Evolutionary conservation across 495 filamentous ascomycete genomes (phyloP).

Genomic region (Penicillium atrosanguineum): DNA sequence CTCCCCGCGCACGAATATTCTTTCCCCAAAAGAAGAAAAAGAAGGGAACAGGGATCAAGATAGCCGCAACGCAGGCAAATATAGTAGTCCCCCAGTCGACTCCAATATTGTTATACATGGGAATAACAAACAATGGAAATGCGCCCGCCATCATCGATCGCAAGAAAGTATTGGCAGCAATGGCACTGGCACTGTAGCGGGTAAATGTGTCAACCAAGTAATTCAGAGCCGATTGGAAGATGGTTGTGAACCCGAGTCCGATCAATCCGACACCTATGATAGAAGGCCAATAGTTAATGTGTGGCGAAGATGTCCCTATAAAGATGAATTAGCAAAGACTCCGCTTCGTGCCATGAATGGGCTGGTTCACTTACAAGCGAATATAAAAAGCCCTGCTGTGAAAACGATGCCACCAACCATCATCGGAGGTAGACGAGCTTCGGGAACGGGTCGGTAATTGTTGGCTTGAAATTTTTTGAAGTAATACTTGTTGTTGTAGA

Average conservation of each 20-base stretch:
- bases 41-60: conserved; percentile 40
- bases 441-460: conserved; percentile 43
- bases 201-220: conserved; percentile 21
- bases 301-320: conserved; percentile 11
- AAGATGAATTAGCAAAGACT: no score
- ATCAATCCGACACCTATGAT: conserved; percentile 35
- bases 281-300: background rate
- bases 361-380: conserved; percentile 54
- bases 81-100: conserved; percentile 54
- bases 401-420: conserved; percentile 45
- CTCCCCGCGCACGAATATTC: conserved; percentile 29
- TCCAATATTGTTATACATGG: conserved; percentile 55
- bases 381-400: conserved; percentile 49
- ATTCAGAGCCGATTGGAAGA: conserved; percentile 18
- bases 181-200: conserved; percentile 10
- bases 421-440: conserved; percentile 49
- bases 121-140: conserved; percentile 54
- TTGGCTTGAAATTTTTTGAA: conserved; percentile 29
- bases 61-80: conserved; percentile 33
- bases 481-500: conserved; percentile 41
- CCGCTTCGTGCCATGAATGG: no score
- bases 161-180: conserved; percentile 46
- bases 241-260: conserved; percentile 48
- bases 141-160: conserved; percentile 51
- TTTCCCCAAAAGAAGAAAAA: conserved; percentile 37